Conservation (phyloP, 2,329 filamentous ascomycete genomes). For the Rhexocercosporidium sp. region DNA sequence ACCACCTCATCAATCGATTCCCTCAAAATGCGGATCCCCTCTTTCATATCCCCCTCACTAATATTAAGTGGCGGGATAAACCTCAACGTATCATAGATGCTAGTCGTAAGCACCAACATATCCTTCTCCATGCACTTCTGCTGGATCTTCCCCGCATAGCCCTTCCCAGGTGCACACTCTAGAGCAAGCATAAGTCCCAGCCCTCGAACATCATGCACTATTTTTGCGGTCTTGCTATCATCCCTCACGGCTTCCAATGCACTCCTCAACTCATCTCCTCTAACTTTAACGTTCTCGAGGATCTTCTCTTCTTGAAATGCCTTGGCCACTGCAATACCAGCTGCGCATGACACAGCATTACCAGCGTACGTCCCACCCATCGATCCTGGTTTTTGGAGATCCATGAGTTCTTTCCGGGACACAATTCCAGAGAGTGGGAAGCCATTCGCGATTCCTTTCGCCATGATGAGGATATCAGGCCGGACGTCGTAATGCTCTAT, state of each 20-base stretch:
- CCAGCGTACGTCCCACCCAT: constrained; percentile 28
- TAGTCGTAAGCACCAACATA: constrained; percentile 47
- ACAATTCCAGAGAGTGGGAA: constrained; percentile 32
- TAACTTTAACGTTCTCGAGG: constrained; percentile 25
- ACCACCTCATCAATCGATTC: constrained; percentile 46
- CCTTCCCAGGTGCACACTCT: constrained; percentile 44
- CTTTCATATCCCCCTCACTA: constrained; percentile 45
- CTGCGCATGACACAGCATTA: constrained; percentile 27
- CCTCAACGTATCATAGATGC: constrained; percentile 47
- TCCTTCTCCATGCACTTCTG: constrained; percentile 40
- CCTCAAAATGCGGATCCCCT: constrained; percentile 44
- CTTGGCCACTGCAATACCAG: constrained; percentile 24
- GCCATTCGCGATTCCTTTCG: constrained; percentile 76
- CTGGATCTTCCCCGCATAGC: constrained; percentile 45
- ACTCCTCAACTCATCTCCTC: constrained; percentile 21
- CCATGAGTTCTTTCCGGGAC: constrained; percentile 29
- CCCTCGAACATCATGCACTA: constrained; percentile 46
- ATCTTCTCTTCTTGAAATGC: constrained; percentile 28
- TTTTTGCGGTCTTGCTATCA: constrained; percentile 25
- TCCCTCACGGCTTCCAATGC: constrained; percentile 15
- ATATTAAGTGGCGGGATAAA: constrained; percentile 49
- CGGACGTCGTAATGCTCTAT: constrained; percentile 91
- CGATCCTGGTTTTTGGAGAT: constrained; percentile 23
- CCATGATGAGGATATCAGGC: constrained; percentile 88
- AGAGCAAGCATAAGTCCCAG: constrained; percentile 47